Percentiles rank a stretch among this genome's conserved stretches.
Evolutionary conservation across 2,329 filamentous ascomycete genomes (phyloP).

Genomic region (Cercospora citrullina): DNA sequence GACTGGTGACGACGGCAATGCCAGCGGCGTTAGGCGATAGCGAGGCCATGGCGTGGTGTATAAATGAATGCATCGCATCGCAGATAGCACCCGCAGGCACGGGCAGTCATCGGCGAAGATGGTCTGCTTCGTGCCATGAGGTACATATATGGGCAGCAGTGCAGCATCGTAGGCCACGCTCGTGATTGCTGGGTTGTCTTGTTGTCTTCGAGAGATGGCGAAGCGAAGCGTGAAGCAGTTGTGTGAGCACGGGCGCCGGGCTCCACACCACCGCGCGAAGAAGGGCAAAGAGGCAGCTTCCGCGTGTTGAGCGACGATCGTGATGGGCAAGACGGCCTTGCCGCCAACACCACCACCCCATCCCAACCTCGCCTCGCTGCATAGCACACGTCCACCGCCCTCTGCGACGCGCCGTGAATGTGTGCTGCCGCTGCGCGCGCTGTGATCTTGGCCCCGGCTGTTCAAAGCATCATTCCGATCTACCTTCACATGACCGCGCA

Average conservation of each 20-base stretch:
- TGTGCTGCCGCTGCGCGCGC: background rate
- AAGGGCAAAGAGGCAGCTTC: background rate
- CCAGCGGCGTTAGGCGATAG: background rate
- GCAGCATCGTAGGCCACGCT: background rate
- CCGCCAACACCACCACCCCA: conserved; percentile 32
- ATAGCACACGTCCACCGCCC: background rate
- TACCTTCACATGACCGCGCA: conserved; percentile 4
- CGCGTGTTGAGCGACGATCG: background rate
- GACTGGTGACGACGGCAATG: background rate
- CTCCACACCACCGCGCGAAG: background rate
- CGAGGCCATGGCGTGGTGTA: background rate
- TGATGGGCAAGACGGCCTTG: background rate
- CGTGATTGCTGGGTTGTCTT: background rate
- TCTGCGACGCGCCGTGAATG: background rate
- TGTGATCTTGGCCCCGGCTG: background rate
- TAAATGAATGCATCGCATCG: background rate
- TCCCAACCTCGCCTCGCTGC: conserved; percentile 23
- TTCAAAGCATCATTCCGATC: conserved; percentile 2
- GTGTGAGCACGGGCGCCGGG: background rate
- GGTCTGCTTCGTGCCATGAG: background rate
- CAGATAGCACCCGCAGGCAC: background rate
- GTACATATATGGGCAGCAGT: background rate
- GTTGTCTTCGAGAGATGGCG: background rate
- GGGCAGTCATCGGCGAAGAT: background rate
- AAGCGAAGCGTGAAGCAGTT: background rate